Conservation (phyloP, 2,329 filamentous ascomycete genomes). For the Allantophomopsis cytisporea region DNA sequence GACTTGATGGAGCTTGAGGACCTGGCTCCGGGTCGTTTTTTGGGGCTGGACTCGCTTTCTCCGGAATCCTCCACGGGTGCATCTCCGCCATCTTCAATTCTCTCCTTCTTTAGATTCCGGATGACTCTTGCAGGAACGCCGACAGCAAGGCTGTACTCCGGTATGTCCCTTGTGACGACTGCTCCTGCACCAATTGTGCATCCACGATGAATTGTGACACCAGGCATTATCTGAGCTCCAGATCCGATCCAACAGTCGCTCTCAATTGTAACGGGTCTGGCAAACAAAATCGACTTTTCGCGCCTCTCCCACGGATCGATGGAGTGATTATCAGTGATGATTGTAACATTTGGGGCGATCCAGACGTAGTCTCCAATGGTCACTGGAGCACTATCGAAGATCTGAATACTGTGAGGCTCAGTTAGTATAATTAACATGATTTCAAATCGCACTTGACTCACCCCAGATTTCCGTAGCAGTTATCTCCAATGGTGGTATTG, state of each 20-base stretch:
- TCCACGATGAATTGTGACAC: slow-evolving; percentile 36
- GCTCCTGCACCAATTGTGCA: slow-evolving; percentile 36
- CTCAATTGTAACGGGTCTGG: slow-evolving; percentile 29
- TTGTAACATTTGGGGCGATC: slow-evolving; percentile 58
- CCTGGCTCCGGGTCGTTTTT: no score
- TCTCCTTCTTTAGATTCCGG: background rate
- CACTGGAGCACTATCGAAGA: slow-evolving; percentile 29
- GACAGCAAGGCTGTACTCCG: slow-evolving; percentile 6
- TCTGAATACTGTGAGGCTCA: slow-evolving; percentile 7
- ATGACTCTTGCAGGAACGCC: slow-evolving; percentile 9
- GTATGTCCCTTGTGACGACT: slow-evolving; percentile 26
- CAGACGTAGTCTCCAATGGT: slow-evolving; percentile 14
- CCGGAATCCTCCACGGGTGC: no score
- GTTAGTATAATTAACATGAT: background rate
- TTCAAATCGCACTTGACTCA: slow-evolving; percentile 2
- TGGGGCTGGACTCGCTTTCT: no score
- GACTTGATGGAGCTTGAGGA: no score
- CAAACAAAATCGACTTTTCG: slow-evolving; percentile 39
- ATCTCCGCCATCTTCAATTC: no score
- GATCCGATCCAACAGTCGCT: slow-evolving; percentile 43
- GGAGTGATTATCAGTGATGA: slow-evolving; percentile 62
- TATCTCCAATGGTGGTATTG: slow-evolving; percentile 9
- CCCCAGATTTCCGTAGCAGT: slow-evolving; percentile 10
- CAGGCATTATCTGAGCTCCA: slow-evolving; percentile 32
- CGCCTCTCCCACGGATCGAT: slow-evolving; percentile 39